phyloP scores from a whole-genome alignment of 306 rosid species.

The Trichosanthes cucumerina region DNA sequence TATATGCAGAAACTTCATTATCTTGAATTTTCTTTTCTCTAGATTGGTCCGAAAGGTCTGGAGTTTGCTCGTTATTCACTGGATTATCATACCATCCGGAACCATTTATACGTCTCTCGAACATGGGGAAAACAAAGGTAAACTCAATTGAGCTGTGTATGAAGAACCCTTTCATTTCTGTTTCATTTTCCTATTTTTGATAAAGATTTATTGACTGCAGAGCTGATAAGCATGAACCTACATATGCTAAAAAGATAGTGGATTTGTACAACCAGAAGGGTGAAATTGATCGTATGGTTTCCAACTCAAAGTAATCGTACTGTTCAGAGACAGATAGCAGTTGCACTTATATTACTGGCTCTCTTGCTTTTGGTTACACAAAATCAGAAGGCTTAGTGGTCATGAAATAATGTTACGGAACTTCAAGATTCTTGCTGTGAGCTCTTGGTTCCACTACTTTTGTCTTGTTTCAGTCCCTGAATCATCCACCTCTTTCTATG shows the following conservation, averaged over 20 bases:
- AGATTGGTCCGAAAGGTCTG: constrained; percentile 92
- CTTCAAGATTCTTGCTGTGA: constrained; percentile 7
- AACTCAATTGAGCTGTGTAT: not conserved
- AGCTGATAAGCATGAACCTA: constrained; percentile 76
- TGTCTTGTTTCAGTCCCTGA: not conserved
- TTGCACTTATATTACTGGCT: not conserved
- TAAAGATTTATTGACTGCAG: constrained; percentile 36
- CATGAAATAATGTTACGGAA: not conserved
- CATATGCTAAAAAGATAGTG: constrained; percentile 79
- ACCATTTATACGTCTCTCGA: constrained; percentile 64
- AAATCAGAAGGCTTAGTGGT: not conserved
- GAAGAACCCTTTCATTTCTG: not conserved
- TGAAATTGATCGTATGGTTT: constrained; percentile 61
- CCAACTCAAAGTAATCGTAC: constrained; percentile 12
- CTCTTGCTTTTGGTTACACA: constrained; percentile 3
- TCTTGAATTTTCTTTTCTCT: constrained; percentile 15
- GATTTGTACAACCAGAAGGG: constrained; percentile 80
- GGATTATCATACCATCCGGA: constrained; percentile 92
- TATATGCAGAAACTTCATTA: not conserved
- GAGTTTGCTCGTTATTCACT: constrained; percentile 95
- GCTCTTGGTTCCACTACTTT: not conserved
- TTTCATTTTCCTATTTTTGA: not conserved
- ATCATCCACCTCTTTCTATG: constrained; percentile 6
- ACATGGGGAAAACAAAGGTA: constrained; percentile 91
- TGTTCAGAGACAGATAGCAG: not conserved